A percentile compares a stretch with the other conserved stretches of the same genome.
Conservation (phyloP, 2,329 filamentous ascomycete species). For the Apiospora sp. region DNA sequence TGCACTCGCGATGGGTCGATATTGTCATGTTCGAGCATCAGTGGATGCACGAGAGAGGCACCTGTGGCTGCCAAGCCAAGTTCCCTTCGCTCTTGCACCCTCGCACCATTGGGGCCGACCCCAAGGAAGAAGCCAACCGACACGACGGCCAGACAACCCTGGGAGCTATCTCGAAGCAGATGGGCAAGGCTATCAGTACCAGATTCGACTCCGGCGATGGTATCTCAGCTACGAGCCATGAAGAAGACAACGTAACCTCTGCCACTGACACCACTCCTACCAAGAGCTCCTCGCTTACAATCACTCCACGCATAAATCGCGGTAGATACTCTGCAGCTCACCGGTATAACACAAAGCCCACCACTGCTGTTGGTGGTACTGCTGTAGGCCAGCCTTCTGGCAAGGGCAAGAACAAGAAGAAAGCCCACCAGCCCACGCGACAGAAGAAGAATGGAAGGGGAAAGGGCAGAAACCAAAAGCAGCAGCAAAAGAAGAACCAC, state of each 20-base stretch:
- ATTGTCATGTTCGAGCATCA: conserved; percentile 52
- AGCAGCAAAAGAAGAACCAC: not conserved
- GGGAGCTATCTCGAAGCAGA: not conserved
- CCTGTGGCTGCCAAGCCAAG: conserved; percentile 46
- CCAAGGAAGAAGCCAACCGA: not conserved
- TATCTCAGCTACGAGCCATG: not conserved
- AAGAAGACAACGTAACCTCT: not conserved
- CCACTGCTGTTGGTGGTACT: not conserved
- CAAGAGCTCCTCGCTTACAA: not conserved
- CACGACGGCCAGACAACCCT: not conserved
- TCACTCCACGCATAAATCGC: not conserved
- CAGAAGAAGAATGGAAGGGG: not conserved
- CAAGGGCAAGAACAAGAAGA: not conserved
- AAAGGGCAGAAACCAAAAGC: not conserved
- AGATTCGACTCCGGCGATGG: not conserved
- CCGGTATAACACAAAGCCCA: not conserved
- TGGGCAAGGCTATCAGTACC: not conserved
- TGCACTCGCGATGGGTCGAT: conserved; percentile 50
- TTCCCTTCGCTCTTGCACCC: conserved; percentile 49
- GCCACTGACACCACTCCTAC: not conserved
- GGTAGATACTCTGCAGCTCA: not conserved
- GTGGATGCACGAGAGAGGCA: conserved; percentile 55
- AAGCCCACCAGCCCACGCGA: not conserved
- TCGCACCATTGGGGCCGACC: conserved; percentile 36
- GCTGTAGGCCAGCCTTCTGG: not conserved